Evolutionary conservation across 2,329 filamentous ascomycete genomes (phyloP).

Genomic region (Alternaria brassicae): DNA sequence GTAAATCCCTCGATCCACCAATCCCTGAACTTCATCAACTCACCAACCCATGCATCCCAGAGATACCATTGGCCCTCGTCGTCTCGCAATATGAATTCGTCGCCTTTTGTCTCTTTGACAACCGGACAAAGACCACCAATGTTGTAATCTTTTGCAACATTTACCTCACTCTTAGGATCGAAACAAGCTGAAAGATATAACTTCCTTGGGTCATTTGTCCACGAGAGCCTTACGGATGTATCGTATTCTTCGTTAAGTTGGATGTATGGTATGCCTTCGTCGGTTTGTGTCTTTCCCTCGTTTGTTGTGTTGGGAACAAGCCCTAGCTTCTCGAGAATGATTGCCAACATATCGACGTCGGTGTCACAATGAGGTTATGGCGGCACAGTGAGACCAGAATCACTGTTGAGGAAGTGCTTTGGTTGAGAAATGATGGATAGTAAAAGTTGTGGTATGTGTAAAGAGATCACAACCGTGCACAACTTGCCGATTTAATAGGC

Average conservation of each 20-base stretch:
- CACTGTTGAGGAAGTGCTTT: conserved; percentile 1
- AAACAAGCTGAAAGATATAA: conserved; percentile 10
- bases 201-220: conserved; percentile 15
- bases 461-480: neutral
- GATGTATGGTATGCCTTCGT: conserved; percentile 12
- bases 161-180: neutral
- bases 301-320: neutral
- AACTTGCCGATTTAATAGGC: neutral
- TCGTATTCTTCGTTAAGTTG: conserved; percentile 9
- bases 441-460: neutral
- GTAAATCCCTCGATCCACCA: conserved; percentile 8
- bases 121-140: conserved; percentile 12
- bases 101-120: conserved; percentile 5
- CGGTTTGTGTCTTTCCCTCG: neutral
- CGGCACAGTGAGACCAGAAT: neutral
- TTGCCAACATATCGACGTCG: neutral
- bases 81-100: conserved; percentile 12
- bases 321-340: neutral
- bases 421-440: neutral
- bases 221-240: neutral
- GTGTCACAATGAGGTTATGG: neutral
- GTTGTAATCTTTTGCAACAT: conserved; percentile 12
- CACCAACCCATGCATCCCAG: conserved; percentile 14
- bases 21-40: conserved; percentile 7
- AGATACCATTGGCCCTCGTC: conserved; percentile 5